Evolutionary conservation across 2,329 filamentous ascomycete genomes (phyloP).

Genomic region (Cryphonectria parasitica): DNA sequence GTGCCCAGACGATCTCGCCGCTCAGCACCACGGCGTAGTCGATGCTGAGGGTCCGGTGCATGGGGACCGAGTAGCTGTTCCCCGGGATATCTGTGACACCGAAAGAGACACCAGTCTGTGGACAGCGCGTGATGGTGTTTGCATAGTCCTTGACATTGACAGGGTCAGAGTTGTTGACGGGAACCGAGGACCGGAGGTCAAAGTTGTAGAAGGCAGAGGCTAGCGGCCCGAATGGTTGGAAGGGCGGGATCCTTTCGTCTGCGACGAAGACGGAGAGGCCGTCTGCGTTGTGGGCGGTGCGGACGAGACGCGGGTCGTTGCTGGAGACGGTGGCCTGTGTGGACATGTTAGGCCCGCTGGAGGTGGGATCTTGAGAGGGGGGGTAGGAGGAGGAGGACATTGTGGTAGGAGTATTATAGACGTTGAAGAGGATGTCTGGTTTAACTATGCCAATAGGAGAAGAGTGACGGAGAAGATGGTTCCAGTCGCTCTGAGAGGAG

Average conservation of each 20-base stretch:
- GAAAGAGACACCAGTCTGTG: slow-evolving; percentile 42
- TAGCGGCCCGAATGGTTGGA: slow-evolving; percentile 40
- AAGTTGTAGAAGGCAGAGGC: slow-evolving; percentile 38
- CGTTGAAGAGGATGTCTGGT: slow-evolving; percentile 34
- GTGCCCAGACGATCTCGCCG: slow-evolving; percentile 44
- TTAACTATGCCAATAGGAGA: slow-evolving; percentile 36
- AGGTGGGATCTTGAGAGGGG: not conserved
- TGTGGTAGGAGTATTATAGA: slow-evolving; percentile 26
- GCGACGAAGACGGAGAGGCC: slow-evolving; percentile 40
- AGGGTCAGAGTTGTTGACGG: slow-evolving; percentile 37
- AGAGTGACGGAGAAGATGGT: slow-evolving; percentile 34
- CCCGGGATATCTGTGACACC: slow-evolving; percentile 40
- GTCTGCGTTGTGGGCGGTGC: slow-evolving; percentile 37
- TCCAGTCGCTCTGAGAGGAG: slow-evolving; percentile 32
- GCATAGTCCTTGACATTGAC: slow-evolving; percentile 17
- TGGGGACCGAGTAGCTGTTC: slow-evolving; percentile 36
- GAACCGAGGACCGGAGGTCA: slow-evolving; percentile 37
- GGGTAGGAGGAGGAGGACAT: slow-evolving; percentile 9
- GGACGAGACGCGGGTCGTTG: slow-evolving; percentile 35
- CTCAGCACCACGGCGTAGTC: slow-evolving; percentile 46
- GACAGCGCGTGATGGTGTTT: slow-evolving; percentile 40
- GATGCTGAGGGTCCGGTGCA: slow-evolving; percentile 47
- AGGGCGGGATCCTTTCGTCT: slow-evolving; percentile 35
- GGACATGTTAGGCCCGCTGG: slow-evolving; percentile 8
- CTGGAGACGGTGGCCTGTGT: slow-evolving; percentile 7